These are phyloP conservation scores for Eleusine indica DNA, from an alignment of 176 grass and related monocot species.

Conservation along the genomic window DNA sequence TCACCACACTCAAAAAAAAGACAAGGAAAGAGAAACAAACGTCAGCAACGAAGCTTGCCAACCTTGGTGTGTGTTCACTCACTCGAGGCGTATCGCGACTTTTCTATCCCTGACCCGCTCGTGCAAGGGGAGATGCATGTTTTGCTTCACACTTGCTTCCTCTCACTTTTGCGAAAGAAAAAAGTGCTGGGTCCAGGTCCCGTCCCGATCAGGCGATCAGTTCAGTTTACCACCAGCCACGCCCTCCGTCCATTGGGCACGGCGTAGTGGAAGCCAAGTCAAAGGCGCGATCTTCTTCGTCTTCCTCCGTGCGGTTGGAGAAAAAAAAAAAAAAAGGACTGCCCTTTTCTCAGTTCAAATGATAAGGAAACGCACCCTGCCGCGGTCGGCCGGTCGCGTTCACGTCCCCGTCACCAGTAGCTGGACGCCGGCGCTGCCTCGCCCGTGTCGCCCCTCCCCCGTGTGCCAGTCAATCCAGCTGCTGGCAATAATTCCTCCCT, in stretches of 20 bases:
- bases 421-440: neutral
- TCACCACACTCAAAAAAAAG: neutral
- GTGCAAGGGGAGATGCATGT: constrained; percentile 33
- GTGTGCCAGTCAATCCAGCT: constrained; percentile 16
- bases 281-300: neutral
- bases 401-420: constrained; percentile 29
- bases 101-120: constrained; percentile 21
- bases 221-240: neutral
- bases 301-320: constrained; percentile 21
- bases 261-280: constrained; percentile 49
- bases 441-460: neutral
- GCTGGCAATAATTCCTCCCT: neutral
- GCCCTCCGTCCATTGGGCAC: neutral
- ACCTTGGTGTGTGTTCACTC: neutral
- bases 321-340: neutral
- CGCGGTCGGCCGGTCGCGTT: constrained; percentile 18
- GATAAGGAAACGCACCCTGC: constrained; percentile 18
- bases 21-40: neutral
- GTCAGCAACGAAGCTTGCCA: neutral
- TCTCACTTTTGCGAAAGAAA: neutral
- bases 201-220: neutral
- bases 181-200: neutral
- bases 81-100: neutral
- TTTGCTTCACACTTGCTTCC: neutral
- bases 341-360: neutral